Base-by-base conservation (phyloP, 768 basidiomycete species). In the Mycena galericulata region DNA sequence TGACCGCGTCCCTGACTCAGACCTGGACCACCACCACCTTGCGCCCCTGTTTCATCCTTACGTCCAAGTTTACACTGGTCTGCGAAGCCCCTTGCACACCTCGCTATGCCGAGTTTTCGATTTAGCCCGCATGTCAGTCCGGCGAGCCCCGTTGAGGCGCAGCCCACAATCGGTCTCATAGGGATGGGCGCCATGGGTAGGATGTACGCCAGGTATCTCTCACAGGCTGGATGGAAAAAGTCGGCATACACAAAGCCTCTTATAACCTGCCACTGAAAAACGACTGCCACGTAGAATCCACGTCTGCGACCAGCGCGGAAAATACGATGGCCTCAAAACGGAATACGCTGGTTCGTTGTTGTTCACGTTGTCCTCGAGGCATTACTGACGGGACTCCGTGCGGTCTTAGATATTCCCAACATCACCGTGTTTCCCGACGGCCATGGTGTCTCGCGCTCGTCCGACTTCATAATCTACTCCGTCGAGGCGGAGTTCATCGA, bases 141-240 rank as follows among this genome's bases (percentile, higher is more conserved):
- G 8, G 27, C 22, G 18, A 66, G 64, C 24, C 20, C 64, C 24
- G 22, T 30, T 17, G 47, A 58, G 17, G 40, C n/a, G 20, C 94
- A 95, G 73, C 94, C 94, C 15, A 86, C 86, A 0, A 93, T 98
- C 36, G 97, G 97, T 1, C 83, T 98, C 56, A 97, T 98, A 68
- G 96, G 97, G 1, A 98, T 98, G 96, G 97, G 97, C 1, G 94
- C 93, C 54, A 99, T 99, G 97, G 97, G 97, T 1, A 84, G 82
- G 75, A 95, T 98, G 95, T 99, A 98, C 77, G 95, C 96, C 0
- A 85, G 84, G 15, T 77, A 82, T 22, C 84, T 99, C 26, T 87
- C 90, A 15, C 83, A 84, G 8, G 95, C 92, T 15, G 96, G 97
- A 1, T 96, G 94, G 90, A 88, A 90, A 78, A 92, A 89, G 97